phyloP scores from a whole-genome alignment of 306 rosid genomes.

The Coriaria nepalensis region DNA sequence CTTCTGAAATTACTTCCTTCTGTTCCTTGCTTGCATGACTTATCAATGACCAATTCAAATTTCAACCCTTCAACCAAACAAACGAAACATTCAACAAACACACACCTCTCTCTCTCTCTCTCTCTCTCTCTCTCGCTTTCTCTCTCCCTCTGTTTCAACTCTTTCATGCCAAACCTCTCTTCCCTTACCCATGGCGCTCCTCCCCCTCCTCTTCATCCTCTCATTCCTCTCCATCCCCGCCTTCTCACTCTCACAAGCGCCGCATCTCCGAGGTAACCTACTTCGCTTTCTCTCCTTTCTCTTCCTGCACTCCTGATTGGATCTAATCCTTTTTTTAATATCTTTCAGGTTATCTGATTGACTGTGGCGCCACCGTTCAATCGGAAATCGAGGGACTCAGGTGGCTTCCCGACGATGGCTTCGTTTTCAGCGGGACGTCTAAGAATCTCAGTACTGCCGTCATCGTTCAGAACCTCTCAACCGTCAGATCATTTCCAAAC shows the following conservation, averaged over 20 bases:
- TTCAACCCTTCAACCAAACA: constrained; percentile 1
- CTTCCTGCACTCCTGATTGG: background rate
- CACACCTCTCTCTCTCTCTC: background rate
- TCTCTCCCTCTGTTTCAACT: too few relatives aligned
- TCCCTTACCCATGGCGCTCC: constrained; percentile 25
- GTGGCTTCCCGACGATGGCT: constrained; percentile 48
- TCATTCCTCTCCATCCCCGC: constrained; percentile 26
- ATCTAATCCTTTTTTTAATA: background rate
- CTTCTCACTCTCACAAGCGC: constrained; percentile 17
- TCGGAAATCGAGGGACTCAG: constrained; percentile 22
- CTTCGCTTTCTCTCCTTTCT: background rate
- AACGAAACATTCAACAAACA: background rate
- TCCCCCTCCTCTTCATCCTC: constrained; percentile 16
- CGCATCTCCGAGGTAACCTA: constrained; percentile 34
- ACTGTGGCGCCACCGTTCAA: constrained; percentile 38
- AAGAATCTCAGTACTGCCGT: constrained; percentile 24
- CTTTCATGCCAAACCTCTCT: too few relatives aligned
- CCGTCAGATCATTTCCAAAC: constrained; percentile 59
- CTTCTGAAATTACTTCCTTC: constrained; percentile 1
- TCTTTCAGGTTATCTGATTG: constrained; percentile 27
- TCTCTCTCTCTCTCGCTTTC: constrained; percentile 2
- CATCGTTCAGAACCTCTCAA: constrained; percentile 24
- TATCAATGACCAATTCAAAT: constrained; percentile 29
- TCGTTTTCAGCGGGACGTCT: constrained; percentile 35
- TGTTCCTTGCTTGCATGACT: constrained; percentile 27